Evolutionary conservation across 2,329 filamentous ascomycete species (phyloP), one percentile per base, ranked within the genome.

Genomic region (Penicillium italicum): DNA sequence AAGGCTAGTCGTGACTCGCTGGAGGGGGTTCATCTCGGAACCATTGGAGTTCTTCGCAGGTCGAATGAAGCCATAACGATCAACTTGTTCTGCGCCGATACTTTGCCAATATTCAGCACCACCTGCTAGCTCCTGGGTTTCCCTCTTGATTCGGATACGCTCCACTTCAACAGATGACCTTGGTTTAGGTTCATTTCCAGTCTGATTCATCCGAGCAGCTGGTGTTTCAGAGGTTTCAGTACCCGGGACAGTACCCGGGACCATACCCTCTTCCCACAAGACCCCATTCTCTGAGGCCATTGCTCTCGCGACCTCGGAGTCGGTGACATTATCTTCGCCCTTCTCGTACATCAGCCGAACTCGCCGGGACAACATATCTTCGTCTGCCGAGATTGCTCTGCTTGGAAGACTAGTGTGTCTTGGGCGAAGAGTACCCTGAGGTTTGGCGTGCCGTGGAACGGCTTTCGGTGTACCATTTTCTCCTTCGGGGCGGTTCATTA

Each of bases 81-180:
- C 85, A 4, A 87, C 83, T 58, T 85, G 80, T 14, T 74, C 80
- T 6, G 77, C 81, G 18, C 80, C 76, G 11, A 87, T 72, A 67
- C 86, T 79, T 57, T 82, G 77, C 84, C 84, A 87, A 62, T 87
- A 84, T 60, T 87, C 85, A 46, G 86, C 79, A 2, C 85, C 85
- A 8, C 85, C 85, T 22, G 84, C 84, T 31, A 82, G 70, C 69
- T 87, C 85, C 47, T 77, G 74, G 11, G 79, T 74, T 59, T 85
- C 80, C 60, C 79, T 76, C 47, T 74, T 71, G 54, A 80, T 77
- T 31, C 69, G 62, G 20, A 67, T 71, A 44, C 66, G 63, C 61
- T 69, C 66, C 2, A 62, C 62, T 20, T 66, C 66, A 30, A 60
- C 55, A 22, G 71, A 71, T 5, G 65, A 62, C 28, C 67, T 62